These are phyloP conservation scores for Lactarius quietus DNA, from an alignment of 768 basidiomycete species.

Conservation along the genomic window DNA sequence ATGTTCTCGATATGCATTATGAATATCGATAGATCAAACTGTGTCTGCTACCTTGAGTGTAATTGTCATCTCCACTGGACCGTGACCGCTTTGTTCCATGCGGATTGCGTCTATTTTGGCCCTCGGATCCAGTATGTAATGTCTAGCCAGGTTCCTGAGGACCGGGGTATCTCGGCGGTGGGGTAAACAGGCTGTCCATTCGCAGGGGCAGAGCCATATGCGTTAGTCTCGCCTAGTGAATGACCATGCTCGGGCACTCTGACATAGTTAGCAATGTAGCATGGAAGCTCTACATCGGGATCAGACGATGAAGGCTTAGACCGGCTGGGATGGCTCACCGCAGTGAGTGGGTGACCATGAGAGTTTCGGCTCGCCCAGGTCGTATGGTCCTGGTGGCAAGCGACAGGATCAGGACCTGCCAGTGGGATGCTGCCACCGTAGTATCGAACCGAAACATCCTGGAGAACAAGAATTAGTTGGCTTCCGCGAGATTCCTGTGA, in stretches of 20 bases:
- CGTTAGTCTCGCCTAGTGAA: neutral
- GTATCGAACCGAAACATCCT: neutral
- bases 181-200: neutral
- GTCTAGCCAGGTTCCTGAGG: neutral
- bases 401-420: no score
- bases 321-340: neutral
- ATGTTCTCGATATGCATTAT: neutral
- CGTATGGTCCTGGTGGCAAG: neutral
- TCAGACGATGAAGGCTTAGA: neutral
- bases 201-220: neutral
- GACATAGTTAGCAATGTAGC: fast-evolving
- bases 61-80: neutral
- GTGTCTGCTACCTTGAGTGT: neutral
- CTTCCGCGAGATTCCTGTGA: neutral
- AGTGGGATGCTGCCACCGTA: neutral
- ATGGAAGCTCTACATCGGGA: neutral
- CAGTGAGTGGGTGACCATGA: neutral
- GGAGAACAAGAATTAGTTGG: neutral
- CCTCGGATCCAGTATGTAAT: neutral
- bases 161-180: neutral
- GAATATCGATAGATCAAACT: neutral
- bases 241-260: neutral
- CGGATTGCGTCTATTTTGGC: neutral
- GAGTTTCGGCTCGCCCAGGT: neutral
- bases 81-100: neutral